phyloP scores from a whole-genome alignment of 1,139 yeast genomes.

The Pichia inconspicua region DNA sequence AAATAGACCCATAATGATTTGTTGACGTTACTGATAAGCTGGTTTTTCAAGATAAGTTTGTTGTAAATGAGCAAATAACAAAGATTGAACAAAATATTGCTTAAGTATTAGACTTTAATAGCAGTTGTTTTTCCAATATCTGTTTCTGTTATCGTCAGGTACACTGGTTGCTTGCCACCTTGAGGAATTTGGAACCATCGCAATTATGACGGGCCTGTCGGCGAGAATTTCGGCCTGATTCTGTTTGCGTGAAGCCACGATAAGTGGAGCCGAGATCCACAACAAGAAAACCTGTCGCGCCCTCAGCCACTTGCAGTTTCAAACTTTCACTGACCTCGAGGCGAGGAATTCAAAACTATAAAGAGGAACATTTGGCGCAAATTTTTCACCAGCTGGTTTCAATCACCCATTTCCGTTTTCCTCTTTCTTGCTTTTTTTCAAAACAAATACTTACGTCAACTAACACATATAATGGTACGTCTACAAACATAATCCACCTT shows the following conservation, averaged over 20 bases:
- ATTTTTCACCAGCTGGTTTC: neutral
- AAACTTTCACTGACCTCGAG: too few relatives aligned
- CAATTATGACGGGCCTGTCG: too few relatives aligned
- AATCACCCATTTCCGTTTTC: neutral
- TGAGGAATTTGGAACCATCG: too few relatives aligned
- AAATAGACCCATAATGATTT: slow-evolving; percentile 37
- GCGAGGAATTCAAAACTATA: too few relatives aligned
- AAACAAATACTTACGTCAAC: neutral
- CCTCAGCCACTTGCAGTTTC: too few relatives aligned
- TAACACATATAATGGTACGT: slow-evolving; percentile 23
- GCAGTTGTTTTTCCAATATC: too few relatives aligned
- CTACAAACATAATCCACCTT: slow-evolving; percentile 3
- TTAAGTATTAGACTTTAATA: too few relatives aligned
- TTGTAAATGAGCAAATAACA: neutral
- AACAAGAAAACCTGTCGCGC: too few relatives aligned
- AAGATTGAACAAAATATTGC: neutral
- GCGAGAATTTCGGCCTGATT: too few relatives aligned
- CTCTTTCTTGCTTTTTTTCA: neutral
- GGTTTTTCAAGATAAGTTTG: neutral
- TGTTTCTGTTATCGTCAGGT: too few relatives aligned
- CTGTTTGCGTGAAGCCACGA: too few relatives aligned
- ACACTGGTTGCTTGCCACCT: neutral
- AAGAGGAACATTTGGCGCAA: neutral
- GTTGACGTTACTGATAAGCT: neutral
- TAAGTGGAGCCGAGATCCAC: too few relatives aligned